Evolutionary conservation across 2,329 filamentous ascomycete genomes (phyloP), one percentile per base, ranked within the genome.

Genomic region (Microascus cirrosus): DNA sequence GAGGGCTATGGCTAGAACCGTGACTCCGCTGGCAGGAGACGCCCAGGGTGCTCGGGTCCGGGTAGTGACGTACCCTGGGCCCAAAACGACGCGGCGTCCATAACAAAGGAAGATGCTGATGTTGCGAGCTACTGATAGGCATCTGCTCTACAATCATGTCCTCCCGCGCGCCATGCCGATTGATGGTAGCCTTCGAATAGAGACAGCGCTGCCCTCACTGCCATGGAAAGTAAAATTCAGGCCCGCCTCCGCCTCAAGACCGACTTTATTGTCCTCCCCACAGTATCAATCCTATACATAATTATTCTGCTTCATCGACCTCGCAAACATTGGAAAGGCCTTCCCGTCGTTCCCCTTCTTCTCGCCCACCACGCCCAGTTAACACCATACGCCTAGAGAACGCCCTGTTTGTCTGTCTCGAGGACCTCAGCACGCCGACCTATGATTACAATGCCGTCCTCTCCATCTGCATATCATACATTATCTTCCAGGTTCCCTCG

Each of bases 221-320:
- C 15, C 13, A 12, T 13, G 18, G 36, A 42, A 15, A 13, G 36
- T 12, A n/a, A 42, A 42, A 3, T n/a, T 4, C 20, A 50, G 45
- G n/a, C 45, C n/a, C n/a, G 45, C 45, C 73, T 89, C 22, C 74
- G 83, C 7, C 70, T 72, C 64, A 89, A 89, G 67, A 83, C 89
- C 54, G 86, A 89, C 63, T 63, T 86, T 6, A 79, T 74, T 63
- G 79, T 87, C 52, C 74, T 89, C 0, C 86, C 86, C 0, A 86
- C 82, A 0, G 83, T 88, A 0, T 72, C 84, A 0, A 59, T 88
- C 0, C 71, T 89, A 3, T 89, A 89, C 63, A 3, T 89, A 89
- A 63, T 75, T 89, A 0, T 88, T 89, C 64, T 88, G 85, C 70
- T 89, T 88, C 69, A 87, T 89, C 62, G 86, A 89, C 63, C 77